Evolutionary conservation across 2,329 filamentous ascomycete species (phyloP).

Genomic region (Calonectria multiphialidica): DNA sequence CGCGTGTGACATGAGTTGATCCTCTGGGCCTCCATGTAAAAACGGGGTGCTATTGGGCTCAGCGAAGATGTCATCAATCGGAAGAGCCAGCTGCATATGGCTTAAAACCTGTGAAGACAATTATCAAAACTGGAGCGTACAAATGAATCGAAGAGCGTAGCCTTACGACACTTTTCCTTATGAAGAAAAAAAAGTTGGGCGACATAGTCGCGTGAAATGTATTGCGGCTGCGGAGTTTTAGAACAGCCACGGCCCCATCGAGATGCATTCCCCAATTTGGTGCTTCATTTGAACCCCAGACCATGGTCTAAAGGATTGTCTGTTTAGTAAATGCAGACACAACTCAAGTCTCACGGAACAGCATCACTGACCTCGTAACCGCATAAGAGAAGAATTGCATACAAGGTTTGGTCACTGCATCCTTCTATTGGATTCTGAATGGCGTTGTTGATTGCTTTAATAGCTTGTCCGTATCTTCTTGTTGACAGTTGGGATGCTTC

Average conservation of each 20-base stretch:
- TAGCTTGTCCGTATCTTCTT: constrained; percentile 17
- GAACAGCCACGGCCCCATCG: constrained; percentile 14
- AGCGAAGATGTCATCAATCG: background rate
- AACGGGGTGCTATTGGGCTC: background rate
- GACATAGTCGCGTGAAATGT: constrained; percentile 2
- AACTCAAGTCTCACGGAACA: background rate
- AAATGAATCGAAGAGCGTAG: background rate
- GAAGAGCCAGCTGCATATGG: constrained; percentile 7
- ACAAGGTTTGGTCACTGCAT: constrained; percentile 11
- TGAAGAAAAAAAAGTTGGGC: constrained; percentile 22
- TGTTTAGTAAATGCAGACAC: background rate
- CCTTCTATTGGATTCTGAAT: constrained; percentile 18
- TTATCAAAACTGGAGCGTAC: background rate
- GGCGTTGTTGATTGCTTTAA: constrained; percentile 1
- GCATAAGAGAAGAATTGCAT: constrained; percentile 23
- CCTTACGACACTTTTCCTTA: constrained; percentile 24
- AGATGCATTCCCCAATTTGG: constrained; percentile 19
- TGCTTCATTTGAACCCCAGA: background rate
- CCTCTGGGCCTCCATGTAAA: background rate
- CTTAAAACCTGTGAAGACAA: background rate
- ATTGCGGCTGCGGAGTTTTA: background rate
- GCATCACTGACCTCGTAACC: constrained; percentile 25
- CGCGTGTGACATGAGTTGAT: background rate
- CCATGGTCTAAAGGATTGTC: constrained; percentile 16
- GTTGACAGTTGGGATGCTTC: background rate